Evolutionary conservation across 2,329 filamentous ascomycete species (phyloP).

Genomic region (Phaeosphaeriaceae sp.): DNA sequence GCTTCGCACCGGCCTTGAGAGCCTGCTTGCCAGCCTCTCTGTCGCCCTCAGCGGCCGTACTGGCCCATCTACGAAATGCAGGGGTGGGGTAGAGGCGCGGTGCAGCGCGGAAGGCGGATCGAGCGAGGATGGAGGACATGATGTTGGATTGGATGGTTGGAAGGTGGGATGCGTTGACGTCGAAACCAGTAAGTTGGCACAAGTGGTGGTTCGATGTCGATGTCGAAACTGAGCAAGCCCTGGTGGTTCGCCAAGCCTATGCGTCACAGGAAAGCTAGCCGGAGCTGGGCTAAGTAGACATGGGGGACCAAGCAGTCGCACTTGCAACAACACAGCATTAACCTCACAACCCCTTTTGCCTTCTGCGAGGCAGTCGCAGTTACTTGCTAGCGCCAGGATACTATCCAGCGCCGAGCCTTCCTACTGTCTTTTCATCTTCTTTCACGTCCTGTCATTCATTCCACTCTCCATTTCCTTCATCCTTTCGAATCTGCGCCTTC

Average conservation of each 20-base stretch:
- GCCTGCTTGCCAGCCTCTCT: conserved; percentile 54
- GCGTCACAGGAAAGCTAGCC: conserved; percentile 20
- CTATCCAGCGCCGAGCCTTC: background rate
- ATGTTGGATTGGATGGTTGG: conserved; percentile 20
- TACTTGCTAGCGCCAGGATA: background rate
- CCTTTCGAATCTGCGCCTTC: conserved; percentile 11
- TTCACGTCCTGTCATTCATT: background rate
- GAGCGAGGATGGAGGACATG: conserved; percentile 56
- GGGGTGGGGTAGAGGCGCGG: conserved; percentile 52
- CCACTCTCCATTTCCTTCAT: conserved; percentile 16
- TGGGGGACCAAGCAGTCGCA: conserved; percentile 2
- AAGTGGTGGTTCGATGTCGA: conserved; percentile 26
- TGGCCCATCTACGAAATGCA: conserved; percentile 43
- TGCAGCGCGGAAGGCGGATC: conserved; percentile 55
- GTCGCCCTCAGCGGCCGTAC: conserved; percentile 52
- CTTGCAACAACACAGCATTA: conserved; percentile 20
- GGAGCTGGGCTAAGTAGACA: conserved; percentile 14
- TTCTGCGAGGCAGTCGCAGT: no score
- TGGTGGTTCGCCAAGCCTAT: conserved; percentile 20
- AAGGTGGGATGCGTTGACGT: conserved; percentile 6
- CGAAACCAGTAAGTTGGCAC: conserved; percentile 1
- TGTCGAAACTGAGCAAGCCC: conserved; percentile 19
- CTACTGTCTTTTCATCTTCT: conserved; percentile 26
- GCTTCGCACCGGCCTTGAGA: conserved; percentile 69
- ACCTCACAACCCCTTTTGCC: conserved; percentile 24